Base-by-base conservation (phyloP, 306 rosid species). In the Trifolium dubium region DNA sequence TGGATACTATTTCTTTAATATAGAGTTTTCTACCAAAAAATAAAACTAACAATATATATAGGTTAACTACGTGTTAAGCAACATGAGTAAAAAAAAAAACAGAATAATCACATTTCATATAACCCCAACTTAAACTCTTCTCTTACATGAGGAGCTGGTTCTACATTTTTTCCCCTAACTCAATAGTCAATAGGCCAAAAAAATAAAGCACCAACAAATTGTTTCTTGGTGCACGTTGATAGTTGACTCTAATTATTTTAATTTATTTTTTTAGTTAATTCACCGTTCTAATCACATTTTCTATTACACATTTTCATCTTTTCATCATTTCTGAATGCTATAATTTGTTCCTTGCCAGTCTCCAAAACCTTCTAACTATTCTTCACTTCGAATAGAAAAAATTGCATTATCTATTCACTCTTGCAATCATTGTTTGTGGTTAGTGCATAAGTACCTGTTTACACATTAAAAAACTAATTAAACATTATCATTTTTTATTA, bases 401-500 rank as follows among this genome's bases (percentile, higher is more conserved):
- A 59, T 73, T 49, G 54, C 47, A 68, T 69, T 40, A 50, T 47
- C 58, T 73, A 66, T 72, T 74, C 80, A 60, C 72, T 37, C 81
- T 64, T 82, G 76, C 73, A 47, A 53, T 63, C 65, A 44, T 55
- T 55, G 69, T 51, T 55, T 55, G 69, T 51, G 47, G 79, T 79
- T 76, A 76, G 81, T 50, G 84, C 86, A 74, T 56, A 69, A 76
- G 68, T 81, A 75, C 90, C 92, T 90, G 89, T 67, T 44, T 10
- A 59, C 39, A 80, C 29, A 78, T 51, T 15, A 37, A 30, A 58
- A 32, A 29, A 77, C 5, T 35, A 61, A 31, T 49, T 40, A 67
- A 76, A 7, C 17, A 54, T 53, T n/a, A 2, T n/a, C 19, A 37
- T 7, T 31, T 37, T 37, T 37, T 37, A 37, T 6, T 37, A 37